Evolutionary conservation across 2,329 filamentous ascomycete genomes (phyloP).

Genomic region (Nigrograna mackinnonii): DNA sequence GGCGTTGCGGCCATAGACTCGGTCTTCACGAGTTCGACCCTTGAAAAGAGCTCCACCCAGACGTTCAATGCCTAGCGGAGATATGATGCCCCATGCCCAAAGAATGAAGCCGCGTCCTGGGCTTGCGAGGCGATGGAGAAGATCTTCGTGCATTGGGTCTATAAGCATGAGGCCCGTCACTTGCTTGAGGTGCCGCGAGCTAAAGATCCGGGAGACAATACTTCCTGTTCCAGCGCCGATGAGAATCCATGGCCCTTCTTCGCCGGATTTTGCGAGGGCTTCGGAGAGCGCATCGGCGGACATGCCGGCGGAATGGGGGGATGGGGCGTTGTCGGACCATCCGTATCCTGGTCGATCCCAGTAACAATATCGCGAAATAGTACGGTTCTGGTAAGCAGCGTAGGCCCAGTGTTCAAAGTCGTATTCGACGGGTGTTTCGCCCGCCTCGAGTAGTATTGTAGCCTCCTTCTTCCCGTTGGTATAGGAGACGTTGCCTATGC

Average conservation of each 20-base stretch:
- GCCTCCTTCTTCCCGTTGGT: conserved; percentile 62
- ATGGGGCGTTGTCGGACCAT: conserved; percentile 90
- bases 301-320: conserved; percentile 90
- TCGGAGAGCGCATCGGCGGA: conserved; percentile 88
- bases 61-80: conserved; percentile 82
- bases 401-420: conserved; percentile 81
- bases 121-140: conserved; percentile 69
- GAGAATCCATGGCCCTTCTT: conserved; percentile 86
- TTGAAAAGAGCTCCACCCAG: conserved; percentile 80
- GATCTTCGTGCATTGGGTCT: conserved; percentile 87
- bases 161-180: conserved; percentile 82
- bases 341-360: conserved; percentile 89
- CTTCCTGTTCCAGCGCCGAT: conserved; percentile 85
- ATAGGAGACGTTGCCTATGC: conserved; percentile 68
- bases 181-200: conserved; percentile 75
- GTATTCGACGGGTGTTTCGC: conserved; percentile 77
- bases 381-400: conserved; percentile 74
- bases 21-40: conserved; percentile 78
- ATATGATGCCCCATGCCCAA: conserved; percentile 84
- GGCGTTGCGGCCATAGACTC: conserved; percentile 78
- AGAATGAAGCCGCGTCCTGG: conserved; percentile 77
- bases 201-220: conserved; percentile 89
- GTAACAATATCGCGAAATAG: conserved; percentile 89
- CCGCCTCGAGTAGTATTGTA: conserved; percentile 85
- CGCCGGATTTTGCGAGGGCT: conserved; percentile 76